Evolutionary conservation across 78 protist species (phyloP).

Genomic region (Bodo saltans): DNA sequence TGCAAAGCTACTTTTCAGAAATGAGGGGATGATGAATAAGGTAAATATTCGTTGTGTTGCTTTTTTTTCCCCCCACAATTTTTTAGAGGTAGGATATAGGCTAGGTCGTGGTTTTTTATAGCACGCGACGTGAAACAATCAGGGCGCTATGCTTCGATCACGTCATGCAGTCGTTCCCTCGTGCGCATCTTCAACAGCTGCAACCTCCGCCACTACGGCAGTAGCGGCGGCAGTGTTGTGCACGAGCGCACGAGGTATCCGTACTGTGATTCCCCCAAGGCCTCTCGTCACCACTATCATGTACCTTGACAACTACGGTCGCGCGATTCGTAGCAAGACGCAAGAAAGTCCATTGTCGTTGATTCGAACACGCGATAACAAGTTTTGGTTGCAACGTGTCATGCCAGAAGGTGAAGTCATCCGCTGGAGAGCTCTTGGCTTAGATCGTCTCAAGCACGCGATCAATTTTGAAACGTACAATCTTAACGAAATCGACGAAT

Average conservation of each 20-base stretch:
- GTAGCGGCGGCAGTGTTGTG: not conserved
- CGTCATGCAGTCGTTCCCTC: no score
- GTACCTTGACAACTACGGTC: not conserved
- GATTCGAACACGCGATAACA: not conserved
- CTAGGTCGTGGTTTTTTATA: no score
- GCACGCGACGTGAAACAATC: no score
- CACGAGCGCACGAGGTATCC: not conserved
- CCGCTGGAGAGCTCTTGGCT: not conserved
- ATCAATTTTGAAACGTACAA: not conserved
- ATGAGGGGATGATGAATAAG: no score
- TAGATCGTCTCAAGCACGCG: not conserved
- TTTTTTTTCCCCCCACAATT: no score
- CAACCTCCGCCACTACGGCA: no score
- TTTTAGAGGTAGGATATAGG: no score
- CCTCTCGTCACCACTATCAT: not conserved
- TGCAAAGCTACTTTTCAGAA: no score
- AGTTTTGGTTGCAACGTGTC: not conserved
- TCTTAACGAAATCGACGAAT: not conserved
- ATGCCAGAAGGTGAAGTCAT: not conserved
- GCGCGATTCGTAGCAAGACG: not conserved
- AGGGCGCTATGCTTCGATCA: no score
- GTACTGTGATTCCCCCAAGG: not conserved
- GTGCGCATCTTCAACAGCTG: no score
- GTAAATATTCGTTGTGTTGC: no score
- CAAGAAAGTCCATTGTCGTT: not conserved